phyloP scores from a whole-genome alignment of 169 alveolate species.

The Eimeria maxima region DNA sequence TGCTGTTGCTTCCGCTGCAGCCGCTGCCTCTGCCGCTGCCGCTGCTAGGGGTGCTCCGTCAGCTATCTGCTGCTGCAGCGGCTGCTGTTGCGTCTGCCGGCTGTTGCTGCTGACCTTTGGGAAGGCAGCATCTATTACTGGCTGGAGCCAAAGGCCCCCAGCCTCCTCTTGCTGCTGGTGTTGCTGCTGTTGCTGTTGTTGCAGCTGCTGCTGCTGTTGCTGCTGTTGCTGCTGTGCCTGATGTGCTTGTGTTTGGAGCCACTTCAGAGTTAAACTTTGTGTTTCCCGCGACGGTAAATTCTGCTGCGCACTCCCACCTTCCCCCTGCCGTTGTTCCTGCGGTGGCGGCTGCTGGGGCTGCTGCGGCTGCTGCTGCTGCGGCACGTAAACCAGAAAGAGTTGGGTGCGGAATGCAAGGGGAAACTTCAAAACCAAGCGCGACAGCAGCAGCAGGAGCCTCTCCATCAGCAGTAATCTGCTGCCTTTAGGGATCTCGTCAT shows the following conservation, averaged over 20 bases:
- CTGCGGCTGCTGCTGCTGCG: conserved; percentile 50
- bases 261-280: background rate
- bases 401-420: conserved; percentile 40
- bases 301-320: background rate
- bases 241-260: conserved; percentile 17
- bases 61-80: background rate
- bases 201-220: conserved; percentile 39
- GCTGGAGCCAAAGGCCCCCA: conserved; percentile 56
- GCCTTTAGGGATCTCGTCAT: conserved; percentile 8
- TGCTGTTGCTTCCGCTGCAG: conserved; percentile 19
- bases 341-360: background rate
- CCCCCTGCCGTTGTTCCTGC: conserved; percentile 11
- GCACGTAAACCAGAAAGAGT: conserved; percentile 14
- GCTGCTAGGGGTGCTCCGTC: conserved; percentile 8
- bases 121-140: conserved; percentile 18
- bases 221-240: background rate
- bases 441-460: conserved; percentile 63
- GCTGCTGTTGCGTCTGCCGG: conserved; percentile 33
- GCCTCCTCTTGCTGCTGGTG: conserved; percentile 17
- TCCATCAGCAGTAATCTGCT: conserved; percentile 22
- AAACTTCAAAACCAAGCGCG: conserved; percentile 14
- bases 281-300: background rate
- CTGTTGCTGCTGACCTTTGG: background rate
- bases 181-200: conserved; percentile 31
- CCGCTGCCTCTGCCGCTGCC: conserved; percentile 9